A percentile compares a stretch with the other conserved stretches of the same genome.
Evolutionary conservation across 139 green algal species (phyloP).

Genomic region (Tetradesmus lagerheimii): DNA sequence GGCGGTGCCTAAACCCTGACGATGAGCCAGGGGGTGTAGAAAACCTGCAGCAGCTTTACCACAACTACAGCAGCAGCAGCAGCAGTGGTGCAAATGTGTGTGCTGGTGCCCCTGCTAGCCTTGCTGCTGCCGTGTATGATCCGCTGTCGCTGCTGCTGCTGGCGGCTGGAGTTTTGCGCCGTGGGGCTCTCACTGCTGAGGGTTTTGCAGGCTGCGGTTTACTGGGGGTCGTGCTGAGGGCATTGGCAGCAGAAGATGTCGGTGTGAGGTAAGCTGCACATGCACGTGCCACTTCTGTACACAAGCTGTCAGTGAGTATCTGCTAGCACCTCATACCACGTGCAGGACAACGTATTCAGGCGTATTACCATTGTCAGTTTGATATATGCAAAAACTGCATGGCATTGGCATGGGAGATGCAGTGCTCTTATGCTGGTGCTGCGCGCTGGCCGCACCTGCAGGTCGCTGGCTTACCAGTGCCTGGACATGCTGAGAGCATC

Average conservation of each 20-base stretch:
- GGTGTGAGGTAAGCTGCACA: constrained; percentile 35
- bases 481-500: neutral
- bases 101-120: neutral
- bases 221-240: constrained; percentile 64
- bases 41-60: constrained; percentile 7
- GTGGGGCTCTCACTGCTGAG: constrained; percentile 31
- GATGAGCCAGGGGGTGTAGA: constrained; percentile 9
- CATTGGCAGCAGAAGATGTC: constrained; percentile 58
- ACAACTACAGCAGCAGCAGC: neutral
- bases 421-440: too few species aligned
- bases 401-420: too few species aligned
- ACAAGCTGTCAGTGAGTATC: too few species aligned
- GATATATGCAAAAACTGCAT: too few species aligned
- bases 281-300: too few species aligned
- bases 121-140: constrained; percentile 62
- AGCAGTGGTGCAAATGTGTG: constrained; percentile 22
- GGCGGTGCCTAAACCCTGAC: constrained; percentile 43
- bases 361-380: too few species aligned
- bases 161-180: constrained; percentile 49
- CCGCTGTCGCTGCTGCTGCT: constrained; percentile 71
- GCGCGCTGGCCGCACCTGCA: too few species aligned
- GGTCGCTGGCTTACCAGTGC: constrained; percentile 15
- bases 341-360: too few species aligned
- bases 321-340: too few species aligned
- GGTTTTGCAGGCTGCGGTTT: constrained; percentile 57